Conservation (phyloP, 345 rosid genomes). For the Toxicodendron radicans region DNA sequence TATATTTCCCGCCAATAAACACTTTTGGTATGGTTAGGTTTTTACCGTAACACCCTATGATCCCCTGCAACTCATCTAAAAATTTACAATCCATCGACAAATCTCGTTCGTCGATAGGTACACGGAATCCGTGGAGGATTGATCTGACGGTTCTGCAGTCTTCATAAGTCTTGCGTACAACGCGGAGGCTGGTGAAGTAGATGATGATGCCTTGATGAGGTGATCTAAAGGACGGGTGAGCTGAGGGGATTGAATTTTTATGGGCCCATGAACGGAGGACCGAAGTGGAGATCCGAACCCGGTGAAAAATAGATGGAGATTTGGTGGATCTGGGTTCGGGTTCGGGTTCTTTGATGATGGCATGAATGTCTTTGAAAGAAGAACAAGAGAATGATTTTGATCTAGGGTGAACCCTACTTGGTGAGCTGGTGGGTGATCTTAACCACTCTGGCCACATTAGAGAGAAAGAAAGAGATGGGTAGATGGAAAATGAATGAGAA, state of each 20-base stretch:
- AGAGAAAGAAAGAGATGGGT: neutral
- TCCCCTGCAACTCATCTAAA: conserved; percentile 51
- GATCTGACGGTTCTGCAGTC: conserved; percentile 63
- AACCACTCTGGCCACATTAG: conserved; percentile 61
- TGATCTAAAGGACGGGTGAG: conserved; percentile 11
- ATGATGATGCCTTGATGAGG: conserved; percentile 47
- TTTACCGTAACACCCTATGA: conserved; percentile 25
- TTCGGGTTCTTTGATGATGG: conserved; percentile 29
- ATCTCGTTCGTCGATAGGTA: conserved; percentile 75
- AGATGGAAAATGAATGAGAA: neutral
- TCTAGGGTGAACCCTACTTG: conserved; percentile 16
- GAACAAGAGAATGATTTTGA: conserved; percentile 39
- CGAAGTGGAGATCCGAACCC: conserved; percentile 49
- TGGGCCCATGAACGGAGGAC: conserved; percentile 35
- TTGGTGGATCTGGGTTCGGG: conserved; percentile 29
- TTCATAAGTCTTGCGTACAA: conserved; percentile 72
- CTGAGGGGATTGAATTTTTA: conserved; percentile 6
- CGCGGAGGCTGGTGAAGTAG: conserved; percentile 78
- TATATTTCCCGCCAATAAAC: conserved; percentile 48
- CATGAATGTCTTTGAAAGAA: conserved; percentile 55
- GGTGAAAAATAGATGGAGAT: conserved; percentile 57
- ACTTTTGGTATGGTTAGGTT: conserved; percentile 40
- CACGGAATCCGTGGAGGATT: conserved; percentile 53
- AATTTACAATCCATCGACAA: conserved; percentile 64
- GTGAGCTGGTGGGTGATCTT: conserved; percentile 19